Conservation (phyloP, 768 basidiomycete genomes). For the Kwoniella dejecticola region DNA sequence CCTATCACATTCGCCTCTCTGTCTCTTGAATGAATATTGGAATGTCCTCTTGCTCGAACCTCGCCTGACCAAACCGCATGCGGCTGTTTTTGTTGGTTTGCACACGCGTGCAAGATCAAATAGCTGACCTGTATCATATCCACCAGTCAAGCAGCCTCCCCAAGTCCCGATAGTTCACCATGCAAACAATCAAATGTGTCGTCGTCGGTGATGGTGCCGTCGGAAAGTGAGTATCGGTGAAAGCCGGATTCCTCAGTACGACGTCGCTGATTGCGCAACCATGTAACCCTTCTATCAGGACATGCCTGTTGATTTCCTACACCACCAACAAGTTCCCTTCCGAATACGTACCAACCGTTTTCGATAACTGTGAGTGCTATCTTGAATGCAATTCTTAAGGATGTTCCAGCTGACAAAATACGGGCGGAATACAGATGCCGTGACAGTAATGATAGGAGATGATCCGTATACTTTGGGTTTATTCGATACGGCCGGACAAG, state of each 20-base stretch:
- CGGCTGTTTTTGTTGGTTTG: not conserved
- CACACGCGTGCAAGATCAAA: not conserved
- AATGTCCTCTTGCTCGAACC: not conserved
- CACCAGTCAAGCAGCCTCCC: not conserved
- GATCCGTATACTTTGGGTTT: conserved; percentile 97
- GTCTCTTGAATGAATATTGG: not conserved
- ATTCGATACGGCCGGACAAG: conserved; percentile 99
- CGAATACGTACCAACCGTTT: conserved; percentile 96
- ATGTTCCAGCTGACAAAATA: not conserved
- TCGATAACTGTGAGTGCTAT: conserved; percentile 61
- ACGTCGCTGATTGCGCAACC: no score
- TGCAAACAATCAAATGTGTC: conserved; percentile 57
- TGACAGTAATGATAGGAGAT: conserved; percentile 99
- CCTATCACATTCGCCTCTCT: not conserved
- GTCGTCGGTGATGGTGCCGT: conserved; percentile 59
- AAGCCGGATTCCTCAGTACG: no score
- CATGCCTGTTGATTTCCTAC: conserved; percentile 56
- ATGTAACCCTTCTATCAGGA: conserved; percentile 28
- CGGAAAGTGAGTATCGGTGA: conserved; percentile 55
- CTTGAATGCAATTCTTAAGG: not conserved
- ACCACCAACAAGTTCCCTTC: conserved; percentile 58
- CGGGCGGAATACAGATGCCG: conserved; percentile 61
- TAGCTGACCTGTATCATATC: not conserved
- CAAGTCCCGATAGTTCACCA: conserved; percentile 12
- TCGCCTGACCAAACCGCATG: not conserved